Base-by-base conservation (phyloP, 2,329 filamentous ascomycete species). In the Calonectria hawksworthii region DNA sequence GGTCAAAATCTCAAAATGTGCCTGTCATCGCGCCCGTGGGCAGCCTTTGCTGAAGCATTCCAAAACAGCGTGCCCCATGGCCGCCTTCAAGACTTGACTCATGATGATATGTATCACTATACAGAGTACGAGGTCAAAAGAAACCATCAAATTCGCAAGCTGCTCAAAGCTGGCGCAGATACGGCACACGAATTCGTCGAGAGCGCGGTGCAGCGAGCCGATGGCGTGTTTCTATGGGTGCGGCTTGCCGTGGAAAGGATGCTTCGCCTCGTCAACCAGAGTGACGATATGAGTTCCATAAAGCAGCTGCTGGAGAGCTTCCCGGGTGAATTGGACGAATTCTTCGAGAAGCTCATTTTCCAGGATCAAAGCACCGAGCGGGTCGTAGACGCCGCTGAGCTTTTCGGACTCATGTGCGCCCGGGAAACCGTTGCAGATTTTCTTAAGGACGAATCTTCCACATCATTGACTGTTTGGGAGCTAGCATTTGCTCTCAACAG, bases 211-310 rank as follows among this genome's bases (percentile, higher is more conserved):
- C 74, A 80, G 3, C 78, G 71, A 9, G 79, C 84, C 0, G 80
- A 83, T 14, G 84, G 84, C 0, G 83, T 85, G 0, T 85, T 85
- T 56, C 79, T 85, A 11, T 85, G 84, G 84, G 80, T 84, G 1
- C 75, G 78, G 1, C 77, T 83, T 8, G 84, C 82, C 0, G 81
- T 85, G 13, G 76, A 81, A 18, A 77, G 80, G 34, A 77, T 84
- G 64, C 30, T 83, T 18, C 75, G 73, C 34, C 75, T 72, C 18
- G 77, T 79, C 23, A 36, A 74, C 0, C 23, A n/a, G 28, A 34
- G 11, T 1, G n/a, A 59, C 9, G 38, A 59, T 3, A 23, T 80
- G 4, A 26, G 61, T 3, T 65, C 63, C 0, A 50, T 82, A 28
- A 28, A 61, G 5, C 30, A n/a, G 2, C 52, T 68, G 0, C 59